These are phyloP conservation scores for Sporisorium iseilematis-ciliati DNA, from an alignment of 1,284 basidiomycete species.

Conservation along the genomic window DNA sequence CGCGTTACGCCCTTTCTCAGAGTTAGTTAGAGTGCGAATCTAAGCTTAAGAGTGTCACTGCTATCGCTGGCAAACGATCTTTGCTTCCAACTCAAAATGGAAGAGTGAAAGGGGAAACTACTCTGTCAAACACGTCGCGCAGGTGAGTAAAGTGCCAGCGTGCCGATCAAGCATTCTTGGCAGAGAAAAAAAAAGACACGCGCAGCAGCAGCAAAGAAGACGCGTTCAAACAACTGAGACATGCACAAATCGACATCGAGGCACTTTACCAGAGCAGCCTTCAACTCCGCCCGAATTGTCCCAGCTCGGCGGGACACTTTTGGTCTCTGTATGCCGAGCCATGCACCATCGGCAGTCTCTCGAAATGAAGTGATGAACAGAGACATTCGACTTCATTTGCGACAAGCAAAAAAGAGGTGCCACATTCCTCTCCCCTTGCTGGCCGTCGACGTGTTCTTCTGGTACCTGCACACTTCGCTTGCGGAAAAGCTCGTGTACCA, in stretches of 20 bases:
- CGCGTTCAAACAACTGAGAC: background rate
- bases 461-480: background rate
- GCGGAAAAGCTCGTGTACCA: background rate
- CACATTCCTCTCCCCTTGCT: background rate
- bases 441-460: background rate
- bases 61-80: too few species aligned
- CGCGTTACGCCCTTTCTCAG: too few species aligned
- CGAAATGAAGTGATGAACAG: background rate
- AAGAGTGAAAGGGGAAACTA: background rate
- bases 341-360: background rate
- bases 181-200: background rate
- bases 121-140: background rate
- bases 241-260: background rate
- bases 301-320: conserved; percentile 11
- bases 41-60: too few species aligned
- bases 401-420: background rate
- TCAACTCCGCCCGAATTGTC: conserved; percentile 1
- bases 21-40: too few species aligned
- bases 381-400: background rate
- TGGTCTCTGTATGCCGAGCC: background rate
- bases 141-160: background rate
- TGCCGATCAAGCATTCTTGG: conserved; percentile 2
- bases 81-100: too few species aligned
- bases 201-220: background rate
- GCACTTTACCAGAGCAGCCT: conserved; percentile 1